Conservation (phyloP, 2,329 filamentous ascomycete species). For the Cytospora schulzeri region DNA sequence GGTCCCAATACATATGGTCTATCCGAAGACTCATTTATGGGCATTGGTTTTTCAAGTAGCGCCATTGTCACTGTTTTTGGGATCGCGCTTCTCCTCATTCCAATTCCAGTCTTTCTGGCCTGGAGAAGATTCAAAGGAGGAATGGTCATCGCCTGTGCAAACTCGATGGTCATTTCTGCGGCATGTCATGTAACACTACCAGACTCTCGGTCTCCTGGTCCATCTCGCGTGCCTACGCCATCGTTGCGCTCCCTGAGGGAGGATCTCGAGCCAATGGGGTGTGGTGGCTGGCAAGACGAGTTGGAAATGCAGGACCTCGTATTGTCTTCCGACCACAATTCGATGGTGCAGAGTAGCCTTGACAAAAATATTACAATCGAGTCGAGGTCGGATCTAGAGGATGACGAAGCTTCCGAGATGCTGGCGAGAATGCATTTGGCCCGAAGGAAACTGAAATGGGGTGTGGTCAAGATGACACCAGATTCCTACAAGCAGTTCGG, state of each 20-base stretch:
- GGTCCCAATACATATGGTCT: background rate
- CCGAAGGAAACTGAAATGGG: constrained; percentile 2
- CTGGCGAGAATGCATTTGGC: background rate
- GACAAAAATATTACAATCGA: no score
- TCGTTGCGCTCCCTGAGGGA: background rate
- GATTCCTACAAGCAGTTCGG: background rate
- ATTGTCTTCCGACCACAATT: no score
- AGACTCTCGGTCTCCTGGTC: background rate
- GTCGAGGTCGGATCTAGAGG: background rate
- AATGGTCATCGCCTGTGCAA: constrained; percentile 9
- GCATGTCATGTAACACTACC: constrained; percentile 8
- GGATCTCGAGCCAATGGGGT: background rate
- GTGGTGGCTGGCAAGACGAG: background rate
- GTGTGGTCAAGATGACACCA: constrained; percentile 4
- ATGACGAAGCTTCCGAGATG: background rate
- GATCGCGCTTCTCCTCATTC: background rate
- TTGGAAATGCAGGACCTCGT: no score
- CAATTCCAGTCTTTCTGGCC: background rate
- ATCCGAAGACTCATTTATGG: background rate
- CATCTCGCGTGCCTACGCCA: background rate
- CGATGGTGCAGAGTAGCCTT: no score
- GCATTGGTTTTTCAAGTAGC: background rate
- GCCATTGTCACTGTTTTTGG: background rate
- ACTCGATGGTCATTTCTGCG: constrained; percentile 4
- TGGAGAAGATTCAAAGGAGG: background rate